Evolutionary conservation across 495 filamentous ascomycete genomes (phyloP).

Genomic region (Neurospora sublineolata): DNA sequence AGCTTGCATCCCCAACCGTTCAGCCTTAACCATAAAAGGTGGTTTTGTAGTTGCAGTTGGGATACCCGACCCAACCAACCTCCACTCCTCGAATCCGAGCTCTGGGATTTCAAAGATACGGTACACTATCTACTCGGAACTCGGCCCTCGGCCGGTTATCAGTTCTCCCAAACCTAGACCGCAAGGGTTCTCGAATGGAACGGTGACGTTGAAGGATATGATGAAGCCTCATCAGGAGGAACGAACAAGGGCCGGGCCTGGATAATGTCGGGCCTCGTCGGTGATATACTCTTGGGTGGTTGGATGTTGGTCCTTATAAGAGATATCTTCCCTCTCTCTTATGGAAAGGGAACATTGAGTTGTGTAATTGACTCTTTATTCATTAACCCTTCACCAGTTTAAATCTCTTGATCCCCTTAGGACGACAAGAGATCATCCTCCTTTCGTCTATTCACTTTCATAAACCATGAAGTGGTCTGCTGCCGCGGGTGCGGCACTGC

Average conservation of each 20-base stretch:
- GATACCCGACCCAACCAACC: background rate
- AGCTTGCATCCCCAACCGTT: background rate
- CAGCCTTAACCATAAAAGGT: background rate
- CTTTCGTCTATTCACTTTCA: background rate
- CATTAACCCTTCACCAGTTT: background rate
- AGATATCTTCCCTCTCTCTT: background rate
- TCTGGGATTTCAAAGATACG: background rate
- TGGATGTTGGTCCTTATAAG: background rate
- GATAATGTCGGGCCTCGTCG: background rate
- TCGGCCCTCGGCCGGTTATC: background rate
- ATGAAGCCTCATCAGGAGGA: background rate
- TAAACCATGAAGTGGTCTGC: slow-evolving; percentile 1
- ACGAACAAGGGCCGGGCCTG: background rate
- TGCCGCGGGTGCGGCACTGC: background rate
- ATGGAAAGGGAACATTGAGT: background rate
- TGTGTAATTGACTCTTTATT: background rate
- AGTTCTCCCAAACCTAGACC: background rate
- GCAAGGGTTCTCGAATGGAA: background rate
- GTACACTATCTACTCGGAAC: background rate
- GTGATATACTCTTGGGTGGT: background rate
- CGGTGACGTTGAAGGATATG: background rate
- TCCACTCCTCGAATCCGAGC: background rate
- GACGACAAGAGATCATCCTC: background rate
- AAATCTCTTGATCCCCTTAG: background rate
- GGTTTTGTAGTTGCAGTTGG: background rate